These are phyloP conservation scores for Pseudoscleropodium purum DNA, from an alignment of 225 moss, liverwort and hornwort species.

Conservation along the genomic window DNA sequence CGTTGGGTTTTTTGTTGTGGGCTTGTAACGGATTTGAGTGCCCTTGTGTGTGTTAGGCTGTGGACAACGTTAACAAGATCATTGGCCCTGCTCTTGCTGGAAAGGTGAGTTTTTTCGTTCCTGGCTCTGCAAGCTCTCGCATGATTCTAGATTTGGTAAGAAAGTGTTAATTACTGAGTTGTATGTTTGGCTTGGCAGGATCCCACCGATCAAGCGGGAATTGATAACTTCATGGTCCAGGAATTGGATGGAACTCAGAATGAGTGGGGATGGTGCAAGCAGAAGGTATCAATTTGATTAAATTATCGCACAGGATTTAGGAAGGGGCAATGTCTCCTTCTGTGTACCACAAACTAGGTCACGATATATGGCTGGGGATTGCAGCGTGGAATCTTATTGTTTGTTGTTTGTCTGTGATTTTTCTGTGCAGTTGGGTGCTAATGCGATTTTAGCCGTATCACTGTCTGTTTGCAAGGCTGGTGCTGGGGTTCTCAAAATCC, in stretches of 20 bases:
- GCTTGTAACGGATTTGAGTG: background rate
- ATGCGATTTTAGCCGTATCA: constrained; percentile 52
- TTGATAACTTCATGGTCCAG: constrained; percentile 76
- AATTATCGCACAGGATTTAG: too few relatives aligned
- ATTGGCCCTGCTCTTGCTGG: constrained; percentile 68
- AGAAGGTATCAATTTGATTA: constrained; percentile 23
- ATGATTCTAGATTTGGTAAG: background rate
- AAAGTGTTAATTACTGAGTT: background rate
- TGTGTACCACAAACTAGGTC: background rate
- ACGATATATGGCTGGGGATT: background rate
- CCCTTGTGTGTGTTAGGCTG: constrained; percentile 34
- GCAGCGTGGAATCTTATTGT: background rate
- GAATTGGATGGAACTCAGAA: constrained; percentile 83
- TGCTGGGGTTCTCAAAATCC: constrained; percentile 26
- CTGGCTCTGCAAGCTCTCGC: background rate
- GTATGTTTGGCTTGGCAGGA: constrained; percentile 13
- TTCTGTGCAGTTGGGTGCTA: constrained; percentile 41
- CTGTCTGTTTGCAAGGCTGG: constrained; percentile 52
- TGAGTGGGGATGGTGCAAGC: constrained; percentile 96
- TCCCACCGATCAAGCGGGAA: constrained; percentile 57
- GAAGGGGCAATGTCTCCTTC: background rate
- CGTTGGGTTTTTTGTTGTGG: background rate
- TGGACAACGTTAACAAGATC: constrained; percentile 57
- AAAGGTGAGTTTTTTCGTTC: constrained; percentile 5
- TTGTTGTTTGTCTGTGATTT: background rate